Evolutionary conservation across 2,329 filamentous ascomycete species (phyloP).

Genomic region (Fusarium sp.): DNA sequence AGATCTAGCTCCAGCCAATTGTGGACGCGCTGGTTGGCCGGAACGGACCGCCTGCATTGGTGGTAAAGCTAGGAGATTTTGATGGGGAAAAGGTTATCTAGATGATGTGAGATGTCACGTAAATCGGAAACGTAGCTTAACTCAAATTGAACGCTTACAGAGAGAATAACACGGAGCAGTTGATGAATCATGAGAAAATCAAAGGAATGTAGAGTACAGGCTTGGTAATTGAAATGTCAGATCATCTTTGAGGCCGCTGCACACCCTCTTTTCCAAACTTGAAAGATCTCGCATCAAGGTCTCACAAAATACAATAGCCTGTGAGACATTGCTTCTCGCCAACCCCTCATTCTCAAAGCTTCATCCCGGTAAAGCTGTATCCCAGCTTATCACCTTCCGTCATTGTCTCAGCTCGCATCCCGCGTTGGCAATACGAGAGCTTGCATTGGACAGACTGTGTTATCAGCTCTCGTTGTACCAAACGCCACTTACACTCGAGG

Average conservation of each 20-base stretch:
- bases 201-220: neutral
- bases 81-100: neutral
- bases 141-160: neutral
- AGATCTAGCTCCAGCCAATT: constrained; percentile 13
- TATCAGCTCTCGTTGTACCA: neutral
- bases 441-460: neutral
- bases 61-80: neutral
- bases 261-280: neutral
- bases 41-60: constrained; percentile 33
- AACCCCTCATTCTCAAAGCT: constrained; percentile 1
- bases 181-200: neutral
- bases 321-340: constrained; percentile 11
- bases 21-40: constrained; percentile 3
- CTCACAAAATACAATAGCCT: neutral
- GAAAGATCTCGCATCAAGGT: constrained; percentile 8
- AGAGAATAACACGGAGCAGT: too few species aligned
- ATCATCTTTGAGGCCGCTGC: neutral
- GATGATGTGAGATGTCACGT: neutral
- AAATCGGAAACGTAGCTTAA: neutral
- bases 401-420: neutral
- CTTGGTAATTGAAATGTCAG: neutral
- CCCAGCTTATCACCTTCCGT: neutral
- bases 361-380: neutral
- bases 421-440: neutral
- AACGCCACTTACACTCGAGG: constrained; percentile 18